Conservation (phyloP, 257 asterid genomes). For the Gardenia jasminoides region DNA sequence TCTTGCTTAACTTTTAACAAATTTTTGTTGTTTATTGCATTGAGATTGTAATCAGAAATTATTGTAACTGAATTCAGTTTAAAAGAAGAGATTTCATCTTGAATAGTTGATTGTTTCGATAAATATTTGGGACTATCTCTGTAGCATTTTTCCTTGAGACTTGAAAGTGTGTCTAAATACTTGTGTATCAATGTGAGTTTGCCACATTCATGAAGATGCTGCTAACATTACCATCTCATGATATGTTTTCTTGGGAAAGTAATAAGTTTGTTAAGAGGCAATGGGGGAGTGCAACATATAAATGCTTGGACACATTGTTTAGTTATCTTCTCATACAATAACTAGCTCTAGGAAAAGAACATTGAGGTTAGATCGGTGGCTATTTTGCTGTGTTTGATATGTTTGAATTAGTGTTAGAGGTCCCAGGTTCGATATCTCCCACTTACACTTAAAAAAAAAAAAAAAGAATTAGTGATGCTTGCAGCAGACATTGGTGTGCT, state of each 20-base stretch:
- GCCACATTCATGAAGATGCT: not conserved
- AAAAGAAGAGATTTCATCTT: not conserved
- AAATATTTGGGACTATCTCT: not conserved
- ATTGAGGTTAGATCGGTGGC: not conserved
- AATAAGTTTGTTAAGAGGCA: not conserved
- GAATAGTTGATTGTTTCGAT: not conserved
- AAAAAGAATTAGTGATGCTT: too few species aligned
- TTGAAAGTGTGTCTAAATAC: not conserved
- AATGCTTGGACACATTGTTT: too few species aligned
- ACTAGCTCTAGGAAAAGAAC: not conserved
- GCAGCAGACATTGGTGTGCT: not conserved
- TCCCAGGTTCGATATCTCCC: too few species aligned
- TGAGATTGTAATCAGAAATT: not conserved
- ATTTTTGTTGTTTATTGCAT: constrained; percentile 2
- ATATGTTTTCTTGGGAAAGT: not conserved
- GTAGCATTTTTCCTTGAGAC: not conserved
- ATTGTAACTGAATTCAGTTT: not conserved
- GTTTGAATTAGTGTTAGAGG: too few species aligned
- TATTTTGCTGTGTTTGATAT: not conserved
- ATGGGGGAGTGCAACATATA: too few species aligned
- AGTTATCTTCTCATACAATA: not conserved
- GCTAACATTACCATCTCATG: not conserved
- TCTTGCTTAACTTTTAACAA: not conserved
- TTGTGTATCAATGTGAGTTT: not conserved
- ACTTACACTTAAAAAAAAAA: too few species aligned